Conservation (phyloP, 2,329 filamentous ascomycete genomes). For the Pseudogymnoascus sp. region DNA sequence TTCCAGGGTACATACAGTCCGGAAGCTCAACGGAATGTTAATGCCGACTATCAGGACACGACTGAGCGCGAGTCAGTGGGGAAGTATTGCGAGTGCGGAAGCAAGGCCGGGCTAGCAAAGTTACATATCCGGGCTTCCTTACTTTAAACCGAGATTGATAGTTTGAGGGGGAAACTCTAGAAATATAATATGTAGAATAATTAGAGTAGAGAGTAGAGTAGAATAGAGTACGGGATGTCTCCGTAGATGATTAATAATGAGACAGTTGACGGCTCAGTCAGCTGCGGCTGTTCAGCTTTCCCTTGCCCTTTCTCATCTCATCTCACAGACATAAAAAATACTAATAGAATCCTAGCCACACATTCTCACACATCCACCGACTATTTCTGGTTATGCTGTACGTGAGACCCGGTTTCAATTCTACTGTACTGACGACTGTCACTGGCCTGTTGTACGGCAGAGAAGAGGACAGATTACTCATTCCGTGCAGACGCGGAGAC, state of each 20-base stretch:
- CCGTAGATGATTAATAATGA: background rate
- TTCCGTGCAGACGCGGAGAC: background rate
- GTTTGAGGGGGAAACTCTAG: background rate
- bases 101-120: background rate
- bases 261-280: background rate
- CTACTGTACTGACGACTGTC: background rate
- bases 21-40: background rate
- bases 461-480: constrained; percentile 1
- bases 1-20: background rate
- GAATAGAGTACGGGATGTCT: background rate
- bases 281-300: constrained; percentile 1
- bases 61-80: background rate
- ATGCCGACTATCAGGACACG: background rate
- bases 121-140: background rate
- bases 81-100: constrained; percentile 3
- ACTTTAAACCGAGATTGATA: background rate
- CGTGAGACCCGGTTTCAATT: background rate
- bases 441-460: background rate
- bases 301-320: background rate
- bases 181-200: background rate
- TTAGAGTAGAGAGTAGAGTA: background rate
- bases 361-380: background rate
- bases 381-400: background rate
- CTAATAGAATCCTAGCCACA: background rate
- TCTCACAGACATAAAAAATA: background rate